Evolutionary conservation across 768 basidiomycete species (phyloP), one percentile per base, ranked within the genome.

Genomic region (Suillus luteus): DNA sequence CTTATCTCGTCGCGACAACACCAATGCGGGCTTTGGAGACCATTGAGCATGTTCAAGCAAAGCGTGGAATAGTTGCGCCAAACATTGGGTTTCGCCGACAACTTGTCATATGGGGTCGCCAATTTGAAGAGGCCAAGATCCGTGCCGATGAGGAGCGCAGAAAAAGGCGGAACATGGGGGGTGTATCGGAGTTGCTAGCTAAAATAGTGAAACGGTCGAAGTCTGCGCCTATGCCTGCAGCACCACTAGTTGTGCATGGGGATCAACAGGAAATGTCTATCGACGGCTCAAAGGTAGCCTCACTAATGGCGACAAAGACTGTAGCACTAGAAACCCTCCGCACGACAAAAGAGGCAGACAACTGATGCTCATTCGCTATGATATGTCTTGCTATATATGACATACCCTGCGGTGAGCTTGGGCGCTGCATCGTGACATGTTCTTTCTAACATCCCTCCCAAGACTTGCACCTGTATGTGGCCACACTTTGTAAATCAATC

Each of bases 61-160:
- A 83, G 57, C 88, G 91, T 22, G 76, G 79, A 24, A 83, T 92
- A 57, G 83, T 86, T 15, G 79, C 77, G 59, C 91, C 91, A 0
- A 93, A 92, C 69, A n/a, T 74, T 1, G 88, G 88, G 10, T 92
- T 92, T 73, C 78, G 83, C 60, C 72, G 74, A 55, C 91, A 93
- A 75, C 80, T 91, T 8, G 67, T 73, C 24, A 49, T 43, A 4
- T 83, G 79, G 74, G 77, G 73, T 14, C 55, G 58, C 31, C 69
- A 68, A 65, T 76, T 76, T 55, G 71, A 75, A 9, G 71, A 68
- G 1, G 67, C 65, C 8, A 75, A 69, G 66, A 54, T 43, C 19
- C 66, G 11, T 14, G 71, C 62, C 14, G 69, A 65, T 37, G 57
- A 58, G 24, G 74, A 70, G 27, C 66, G 66, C 19, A 57, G 64